Conservation (phyloP, 2,329 filamentous ascomycete species). For the Cladosporium oxysporum region DNA sequence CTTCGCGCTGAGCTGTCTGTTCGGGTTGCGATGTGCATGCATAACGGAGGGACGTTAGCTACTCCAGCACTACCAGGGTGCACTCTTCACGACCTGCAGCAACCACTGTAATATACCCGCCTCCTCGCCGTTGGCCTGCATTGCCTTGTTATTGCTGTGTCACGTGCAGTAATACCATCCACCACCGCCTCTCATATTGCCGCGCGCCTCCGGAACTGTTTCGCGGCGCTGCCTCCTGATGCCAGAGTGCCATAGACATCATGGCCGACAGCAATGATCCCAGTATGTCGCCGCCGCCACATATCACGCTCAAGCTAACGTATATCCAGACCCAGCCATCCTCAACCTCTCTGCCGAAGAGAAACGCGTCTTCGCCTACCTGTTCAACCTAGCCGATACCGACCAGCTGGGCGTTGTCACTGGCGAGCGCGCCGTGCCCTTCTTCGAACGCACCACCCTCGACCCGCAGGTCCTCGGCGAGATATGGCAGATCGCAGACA, state of each 20-base stretch:
- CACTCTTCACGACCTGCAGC: conserved; percentile 18
- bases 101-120: neutral
- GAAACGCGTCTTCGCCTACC: conserved; percentile 88
- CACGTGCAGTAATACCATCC: conserved; percentile 1
- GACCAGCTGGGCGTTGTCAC: conserved; percentile 92
- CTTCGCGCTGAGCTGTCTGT: neutral
- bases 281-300: conserved; percentile 16
- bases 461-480: conserved; percentile 84
- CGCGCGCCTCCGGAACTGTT: conserved; percentile 11
- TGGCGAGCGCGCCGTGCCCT: conserved; percentile 92
- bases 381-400: conserved; percentile 90
- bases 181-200: neutral
- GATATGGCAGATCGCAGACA: conserved; percentile 99
- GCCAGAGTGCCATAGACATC: conserved; percentile 15
- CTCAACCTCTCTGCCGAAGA: conserved; percentile 83
- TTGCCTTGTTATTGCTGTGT: neutral
- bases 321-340: conserved; percentile 33
- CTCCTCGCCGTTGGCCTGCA: neutral
- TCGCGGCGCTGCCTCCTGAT: conserved; percentile 19
- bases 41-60: neutral
- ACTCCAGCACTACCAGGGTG: neutral
- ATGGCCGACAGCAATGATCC: conserved; percentile 26
- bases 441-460: conserved; percentile 94
- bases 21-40: conserved; percentile 11
- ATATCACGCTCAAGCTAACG: conserved; percentile 21